phyloP scores from a whole-genome alignment of 2,329 filamentous ascomycete genomes.

The Lachnellula subtilissima region DNA sequence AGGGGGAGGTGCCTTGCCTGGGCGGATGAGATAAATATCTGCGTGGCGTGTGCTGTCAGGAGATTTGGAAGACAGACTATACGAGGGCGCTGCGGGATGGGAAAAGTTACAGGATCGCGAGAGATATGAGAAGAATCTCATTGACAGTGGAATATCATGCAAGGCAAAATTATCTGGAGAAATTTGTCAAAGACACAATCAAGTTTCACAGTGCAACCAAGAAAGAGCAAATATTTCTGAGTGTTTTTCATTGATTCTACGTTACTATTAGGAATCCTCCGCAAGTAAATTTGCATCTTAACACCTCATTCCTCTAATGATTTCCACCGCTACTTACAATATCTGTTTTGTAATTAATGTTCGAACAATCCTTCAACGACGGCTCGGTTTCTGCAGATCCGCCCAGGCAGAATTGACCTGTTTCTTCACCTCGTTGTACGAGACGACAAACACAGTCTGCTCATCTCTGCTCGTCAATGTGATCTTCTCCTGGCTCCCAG shows the following conservation, averaged over 20 bases:
- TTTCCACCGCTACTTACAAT: neutral
- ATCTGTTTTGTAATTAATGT: neutral
- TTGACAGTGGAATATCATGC: too few relatives aligned
- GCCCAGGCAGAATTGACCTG: slow-evolving; percentile 53
- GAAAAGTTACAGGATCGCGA: too few relatives aligned
- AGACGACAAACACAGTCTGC: slow-evolving; percentile 81
- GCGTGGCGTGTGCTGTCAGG: too few relatives aligned
- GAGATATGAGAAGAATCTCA: too few relatives aligned
- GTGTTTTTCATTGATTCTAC: slow-evolving; percentile 10
- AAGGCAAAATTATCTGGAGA: neutral
- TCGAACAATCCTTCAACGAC: neutral
- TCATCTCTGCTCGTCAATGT: slow-evolving; percentile 85
- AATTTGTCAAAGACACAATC: neutral
- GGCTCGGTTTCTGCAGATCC: slow-evolving; percentile 40
- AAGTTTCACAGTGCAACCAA: neutral
- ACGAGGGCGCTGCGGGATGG: too few relatives aligned
- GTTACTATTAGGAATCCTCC: neutral
- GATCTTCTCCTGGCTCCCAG: slow-evolving; percentile 80
- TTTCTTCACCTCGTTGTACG: slow-evolving; percentile 81
- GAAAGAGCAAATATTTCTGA: slow-evolving; percentile 1
- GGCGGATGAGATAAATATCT: too few relatives aligned
- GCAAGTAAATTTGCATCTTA: neutral
- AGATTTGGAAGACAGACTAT: too few relatives aligned
- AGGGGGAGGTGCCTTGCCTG: too few relatives aligned
- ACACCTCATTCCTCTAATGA: neutral